phyloP scores from a whole-genome alignment of 352 stramenopile genomes.

The Thraustochytrium striatum region DNA sequence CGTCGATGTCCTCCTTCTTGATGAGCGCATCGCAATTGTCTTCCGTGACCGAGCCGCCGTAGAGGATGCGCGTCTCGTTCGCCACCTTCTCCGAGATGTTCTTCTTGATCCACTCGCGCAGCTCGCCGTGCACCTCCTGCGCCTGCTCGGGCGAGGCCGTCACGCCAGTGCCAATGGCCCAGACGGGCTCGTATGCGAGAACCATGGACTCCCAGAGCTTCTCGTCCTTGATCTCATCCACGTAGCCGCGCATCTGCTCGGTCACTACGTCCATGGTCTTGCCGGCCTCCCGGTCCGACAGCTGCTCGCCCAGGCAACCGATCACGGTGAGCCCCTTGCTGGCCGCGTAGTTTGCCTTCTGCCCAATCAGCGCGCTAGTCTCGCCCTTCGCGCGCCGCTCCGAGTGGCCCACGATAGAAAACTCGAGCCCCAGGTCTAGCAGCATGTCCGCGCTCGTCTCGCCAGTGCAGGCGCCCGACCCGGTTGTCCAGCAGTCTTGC shows the following conservation, averaged over 20 bases:
- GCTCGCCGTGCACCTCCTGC: constrained; percentile 68
- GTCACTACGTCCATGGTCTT: constrained; percentile 87
- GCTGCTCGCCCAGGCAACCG: constrained; percentile 86
- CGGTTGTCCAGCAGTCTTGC: constrained; percentile 63
- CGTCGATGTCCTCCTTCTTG: constrained; percentile 76
- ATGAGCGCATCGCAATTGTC: constrained; percentile 83
- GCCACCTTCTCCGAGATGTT: constrained; percentile 70
- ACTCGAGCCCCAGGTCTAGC: constrained; percentile 60
- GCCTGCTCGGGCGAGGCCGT: constrained; percentile 78
- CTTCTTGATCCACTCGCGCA: constrained; percentile 67
- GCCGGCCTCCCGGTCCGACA: constrained; percentile 76
- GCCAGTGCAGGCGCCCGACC: constrained; percentile 77
- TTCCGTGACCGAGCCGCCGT: constrained; percentile 76
- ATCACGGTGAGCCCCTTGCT: constrained; percentile 82
- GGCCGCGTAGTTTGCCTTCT: constrained; percentile 72
- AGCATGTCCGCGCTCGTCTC: constrained; percentile 80
- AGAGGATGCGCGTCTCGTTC: constrained; percentile 63
- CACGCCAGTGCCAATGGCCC: constrained; percentile 91
- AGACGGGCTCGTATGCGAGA: constrained; percentile 92
- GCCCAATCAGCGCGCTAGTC: constrained; percentile 75
- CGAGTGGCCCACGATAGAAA: constrained; percentile 79
- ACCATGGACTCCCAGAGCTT: constrained; percentile 73
- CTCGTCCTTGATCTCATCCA: constrained; percentile 72
- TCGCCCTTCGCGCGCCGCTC: constrained; percentile 79
- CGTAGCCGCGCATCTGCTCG: constrained; percentile 87